Conservation (phyloP, 768 basidiomycete species). For the Nevesoporus exiguus region DNA sequence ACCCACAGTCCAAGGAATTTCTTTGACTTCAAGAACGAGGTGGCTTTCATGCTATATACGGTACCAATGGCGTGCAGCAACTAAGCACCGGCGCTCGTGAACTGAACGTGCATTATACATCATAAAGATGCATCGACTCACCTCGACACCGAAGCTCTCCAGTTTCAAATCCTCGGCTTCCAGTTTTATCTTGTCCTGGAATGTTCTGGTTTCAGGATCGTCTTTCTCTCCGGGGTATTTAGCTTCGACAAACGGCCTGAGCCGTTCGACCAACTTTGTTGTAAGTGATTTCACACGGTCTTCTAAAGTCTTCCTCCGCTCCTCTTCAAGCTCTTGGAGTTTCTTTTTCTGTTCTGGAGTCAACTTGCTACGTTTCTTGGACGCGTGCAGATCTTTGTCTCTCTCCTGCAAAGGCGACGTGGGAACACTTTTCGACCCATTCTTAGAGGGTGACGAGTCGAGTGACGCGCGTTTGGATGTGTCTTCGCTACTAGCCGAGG, state of each 20-base stretch:
- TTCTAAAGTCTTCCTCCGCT: constrained; percentile 75
- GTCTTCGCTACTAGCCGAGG: constrained; percentile 19
- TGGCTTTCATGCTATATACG: constrained; percentile 91
- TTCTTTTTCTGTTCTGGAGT: constrained; percentile 84
- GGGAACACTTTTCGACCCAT: constrained; percentile 23
- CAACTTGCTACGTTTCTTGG: constrained; percentile 46
- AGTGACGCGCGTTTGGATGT: constrained; percentile 14
- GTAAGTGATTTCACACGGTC: constrained; percentile 72
- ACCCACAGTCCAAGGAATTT: constrained; percentile 88
- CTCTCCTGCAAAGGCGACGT: constrained; percentile 29
- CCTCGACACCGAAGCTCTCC: constrained; percentile 97
- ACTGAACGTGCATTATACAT: constrained; percentile 1
- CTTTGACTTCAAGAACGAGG: constrained; percentile 85
- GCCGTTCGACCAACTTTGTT: constrained; percentile 75
- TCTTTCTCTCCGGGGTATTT: constrained; percentile 74
- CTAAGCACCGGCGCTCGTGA: constrained; percentile 32
- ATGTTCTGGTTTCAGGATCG: constrained; percentile 80
- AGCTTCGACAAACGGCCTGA: constrained; percentile 90
- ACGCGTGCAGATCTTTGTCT: constrained; percentile 37
- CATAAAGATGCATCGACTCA: constrained; percentile 32
- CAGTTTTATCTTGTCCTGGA: constrained; percentile 68
- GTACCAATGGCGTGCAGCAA: constrained; percentile 87
- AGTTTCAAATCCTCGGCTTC: constrained; percentile 96
- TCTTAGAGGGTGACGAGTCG: constrained; percentile 18
- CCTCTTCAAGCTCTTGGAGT: constrained; percentile 75